A percentile compares a stretch with the other conserved stretches of the same genome.
These are phyloP conservation scores for Coniferiporia weirii DNA, from an alignment of 1,284 basidiomycete genomes.

Conservation along the genomic window DNA sequence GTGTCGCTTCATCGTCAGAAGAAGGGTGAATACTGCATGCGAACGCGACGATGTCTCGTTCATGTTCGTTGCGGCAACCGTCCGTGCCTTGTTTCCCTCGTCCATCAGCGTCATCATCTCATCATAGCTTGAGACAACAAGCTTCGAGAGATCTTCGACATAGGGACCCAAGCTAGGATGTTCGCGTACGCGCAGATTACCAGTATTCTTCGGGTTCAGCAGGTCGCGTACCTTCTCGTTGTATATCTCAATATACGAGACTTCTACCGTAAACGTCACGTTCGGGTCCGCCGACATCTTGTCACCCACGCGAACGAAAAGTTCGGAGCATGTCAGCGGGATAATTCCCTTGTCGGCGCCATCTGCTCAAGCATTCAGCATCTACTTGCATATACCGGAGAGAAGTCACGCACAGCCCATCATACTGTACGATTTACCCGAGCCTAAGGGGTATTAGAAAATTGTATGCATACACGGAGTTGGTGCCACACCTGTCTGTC, in stretches of 20 bases:
- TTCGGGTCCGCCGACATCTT: conserved; percentile 66
- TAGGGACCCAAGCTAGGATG: conserved; percentile 94
- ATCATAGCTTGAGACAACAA: conserved; percentile 85
- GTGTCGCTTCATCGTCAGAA: conserved; percentile 86
- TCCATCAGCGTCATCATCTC: conserved; percentile 99
- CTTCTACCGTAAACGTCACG: conserved; percentile 86
- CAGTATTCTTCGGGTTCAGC: conserved; percentile 94
- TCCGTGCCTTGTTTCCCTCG: conserved; percentile 97
- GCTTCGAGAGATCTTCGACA: conserved; percentile 94
- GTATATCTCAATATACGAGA: conserved; percentile 98
- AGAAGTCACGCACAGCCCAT: conserved; percentile 82
- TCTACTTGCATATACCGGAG: conserved; percentile 21
- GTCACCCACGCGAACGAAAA: conserved; percentile 79
- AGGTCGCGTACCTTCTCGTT: conserved; percentile 98
- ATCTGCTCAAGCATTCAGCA: conserved; percentile 44
- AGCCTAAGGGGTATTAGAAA: conserved; percentile 45
- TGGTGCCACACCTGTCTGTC: conserved; percentile 70
- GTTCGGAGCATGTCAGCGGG: conserved; percentile 88
- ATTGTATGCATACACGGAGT: conserved; percentile 1
- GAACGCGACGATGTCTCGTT: conserved; percentile 99
- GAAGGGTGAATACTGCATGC: conserved; percentile 94
- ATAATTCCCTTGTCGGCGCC: conserved; percentile 97
- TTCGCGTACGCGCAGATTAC: conserved; percentile 93
- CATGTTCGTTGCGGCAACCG: conserved; percentile 99
- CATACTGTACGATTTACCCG: conserved; percentile 93